phyloP scores from a whole-genome alignment of 192 early-diverging fungal species.

The Cetraspora pellucida region DNA sequence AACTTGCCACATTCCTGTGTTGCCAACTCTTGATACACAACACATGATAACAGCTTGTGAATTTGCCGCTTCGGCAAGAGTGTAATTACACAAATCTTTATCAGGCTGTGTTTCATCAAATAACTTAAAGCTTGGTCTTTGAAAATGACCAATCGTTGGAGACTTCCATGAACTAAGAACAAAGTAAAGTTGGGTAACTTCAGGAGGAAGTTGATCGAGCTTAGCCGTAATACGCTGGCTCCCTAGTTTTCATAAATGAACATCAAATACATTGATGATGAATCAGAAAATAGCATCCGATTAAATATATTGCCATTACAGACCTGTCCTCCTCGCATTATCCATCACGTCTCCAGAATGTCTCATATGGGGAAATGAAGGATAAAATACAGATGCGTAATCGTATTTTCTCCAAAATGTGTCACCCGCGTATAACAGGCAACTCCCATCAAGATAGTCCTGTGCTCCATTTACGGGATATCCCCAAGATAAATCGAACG shows the following conservation, averaged over 20 bases:
- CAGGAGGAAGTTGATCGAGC: conserved; percentile 26
- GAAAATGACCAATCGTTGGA: conserved; percentile 30
- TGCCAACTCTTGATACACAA: conserved; percentile 24
- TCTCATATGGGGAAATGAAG: conserved; percentile 30
- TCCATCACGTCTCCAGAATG: conserved; percentile 38
- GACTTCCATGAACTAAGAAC: conserved; percentile 31
- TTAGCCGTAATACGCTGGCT: conserved; percentile 29
- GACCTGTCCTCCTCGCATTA: conserved; percentile 23
- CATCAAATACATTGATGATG: neutral
- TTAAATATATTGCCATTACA: neutral
- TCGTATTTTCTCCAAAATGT: conserved; percentile 28
- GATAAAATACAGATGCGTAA: conserved; percentile 31
- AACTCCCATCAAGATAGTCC: conserved; percentile 37
- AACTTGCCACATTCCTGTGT: conserved; percentile 34
- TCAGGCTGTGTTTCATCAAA: conserved; percentile 28
- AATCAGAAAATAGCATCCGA: neutral
- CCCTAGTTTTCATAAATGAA: neutral
- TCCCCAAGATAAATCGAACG: conserved; percentile 32
- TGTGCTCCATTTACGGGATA: conserved; percentile 15
- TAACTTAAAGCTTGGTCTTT: conserved; percentile 30
- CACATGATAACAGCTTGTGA: conserved; percentile 35
- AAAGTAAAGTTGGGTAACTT: conserved; percentile 35
- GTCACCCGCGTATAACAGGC: conserved; percentile 22
- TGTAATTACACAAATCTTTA: conserved; percentile 24
- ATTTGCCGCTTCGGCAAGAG: conserved; percentile 16